These are phyloP conservation scores for Kwoniella shivajii DNA, from an alignment of 1,284 basidiomycete species.

Conservation along the genomic window DNA sequence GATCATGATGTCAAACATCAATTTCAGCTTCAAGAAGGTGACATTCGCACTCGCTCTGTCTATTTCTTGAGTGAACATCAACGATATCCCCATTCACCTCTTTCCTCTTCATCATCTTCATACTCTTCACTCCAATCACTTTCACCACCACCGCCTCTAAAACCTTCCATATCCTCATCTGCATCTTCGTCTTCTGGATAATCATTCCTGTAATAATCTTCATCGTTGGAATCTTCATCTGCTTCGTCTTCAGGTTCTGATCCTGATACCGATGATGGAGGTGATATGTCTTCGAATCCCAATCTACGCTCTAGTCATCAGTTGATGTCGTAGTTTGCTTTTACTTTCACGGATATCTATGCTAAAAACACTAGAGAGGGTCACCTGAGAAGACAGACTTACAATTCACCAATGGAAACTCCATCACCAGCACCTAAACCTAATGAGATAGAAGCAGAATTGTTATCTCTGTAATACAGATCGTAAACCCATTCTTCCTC, in stretches of 20 bases:
- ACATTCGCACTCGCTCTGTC: too few species aligned
- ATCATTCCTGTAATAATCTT: constrained; percentile 55
- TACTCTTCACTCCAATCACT: constrained; percentile 35
- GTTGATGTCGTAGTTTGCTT: too few species aligned
- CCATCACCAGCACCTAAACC: constrained; percentile 37
- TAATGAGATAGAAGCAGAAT: constrained; percentile 21
- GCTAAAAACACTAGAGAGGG: too few species aligned
- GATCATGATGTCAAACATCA: too few species aligned
- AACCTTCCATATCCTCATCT: constrained; percentile 51
- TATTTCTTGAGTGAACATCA: background rate
- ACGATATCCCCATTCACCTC: constrained; percentile 42
- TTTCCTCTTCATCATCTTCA: constrained; percentile 21
- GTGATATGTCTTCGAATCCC: constrained; percentile 45
- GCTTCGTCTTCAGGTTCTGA: constrained; percentile 54
- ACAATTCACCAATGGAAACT: constrained; percentile 41
- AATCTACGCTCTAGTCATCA: too few species aligned
- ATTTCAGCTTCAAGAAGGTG: too few species aligned
- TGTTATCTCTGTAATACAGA: constrained; percentile 51
- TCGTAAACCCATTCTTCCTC: constrained; percentile 54
- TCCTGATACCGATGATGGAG: constrained; percentile 39
- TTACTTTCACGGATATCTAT: too few species aligned
- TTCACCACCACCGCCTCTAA: constrained; percentile 26
- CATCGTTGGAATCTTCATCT: constrained; percentile 55
- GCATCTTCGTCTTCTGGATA: constrained; percentile 56
- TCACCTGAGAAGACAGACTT: constrained; percentile 13